Conservation (phyloP, 139 green algal genomes). For the Ostreobium quekettii region DNA sequence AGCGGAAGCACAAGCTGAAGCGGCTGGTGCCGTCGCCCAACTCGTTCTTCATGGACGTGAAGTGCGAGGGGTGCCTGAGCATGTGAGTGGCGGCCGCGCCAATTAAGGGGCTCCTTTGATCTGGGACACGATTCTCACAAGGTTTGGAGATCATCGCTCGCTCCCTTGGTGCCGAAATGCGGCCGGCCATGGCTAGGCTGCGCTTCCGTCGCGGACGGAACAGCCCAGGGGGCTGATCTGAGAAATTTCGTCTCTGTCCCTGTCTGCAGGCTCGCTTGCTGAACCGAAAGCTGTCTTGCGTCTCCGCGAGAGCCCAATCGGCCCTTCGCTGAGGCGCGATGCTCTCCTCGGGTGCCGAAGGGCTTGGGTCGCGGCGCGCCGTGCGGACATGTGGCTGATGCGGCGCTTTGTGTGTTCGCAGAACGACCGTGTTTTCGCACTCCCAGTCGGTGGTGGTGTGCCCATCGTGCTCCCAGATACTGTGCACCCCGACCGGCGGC, state of each 20-base stretch:
- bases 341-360: neutral
- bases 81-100: constrained; percentile 71
- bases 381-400: neutral
- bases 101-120: too few relatives aligned
- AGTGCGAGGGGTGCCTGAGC: constrained; percentile 93
- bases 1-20: constrained; percentile 97
- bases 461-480: constrained; percentile 87
- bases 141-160: neutral
- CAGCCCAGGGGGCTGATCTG: neutral
- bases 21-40: constrained; percentile 82
- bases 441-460: constrained; percentile 95
- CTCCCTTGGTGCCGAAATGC: neutral
- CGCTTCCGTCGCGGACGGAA: neutral
- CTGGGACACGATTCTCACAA: too few relatives aligned
- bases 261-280: neutral
- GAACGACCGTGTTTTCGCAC: constrained; percentile 97
- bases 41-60: constrained; percentile 92
- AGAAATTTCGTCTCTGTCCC: neutral
- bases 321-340: neutral
- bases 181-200: neutral
- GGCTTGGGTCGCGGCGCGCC: neutral
- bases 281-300: neutral
- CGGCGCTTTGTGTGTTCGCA: constrained; percentile 34
- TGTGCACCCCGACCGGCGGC: constrained; percentile 95
- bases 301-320: neutral